Conservation (phyloP, 306 rosid genomes). For the Lablab purpureus region DNA sequence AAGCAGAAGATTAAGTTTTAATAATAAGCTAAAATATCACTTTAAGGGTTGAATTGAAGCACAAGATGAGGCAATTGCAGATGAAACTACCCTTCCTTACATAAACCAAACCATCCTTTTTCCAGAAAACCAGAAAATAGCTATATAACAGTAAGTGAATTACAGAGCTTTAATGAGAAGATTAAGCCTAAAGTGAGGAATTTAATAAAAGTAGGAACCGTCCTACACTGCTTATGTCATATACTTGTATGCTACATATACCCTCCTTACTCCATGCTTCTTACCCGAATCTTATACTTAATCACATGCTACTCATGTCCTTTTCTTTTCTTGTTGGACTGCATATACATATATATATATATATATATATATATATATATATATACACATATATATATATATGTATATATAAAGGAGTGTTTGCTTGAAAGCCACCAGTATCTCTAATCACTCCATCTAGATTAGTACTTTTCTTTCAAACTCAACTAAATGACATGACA, state of each 20-base stretch:
- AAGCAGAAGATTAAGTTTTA: conserved; percentile 35
- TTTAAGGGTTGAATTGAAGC: no score
- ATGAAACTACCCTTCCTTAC: neutral
- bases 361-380: no score
- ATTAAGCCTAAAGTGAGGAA: conserved; percentile 32
- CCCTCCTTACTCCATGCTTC: conserved; percentile 48
- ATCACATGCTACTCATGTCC: conserved; percentile 55
- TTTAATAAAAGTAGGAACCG: conserved; percentile 36
- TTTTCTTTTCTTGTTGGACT: conserved; percentile 59
- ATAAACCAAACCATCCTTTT: neutral
- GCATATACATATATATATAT: neutral
- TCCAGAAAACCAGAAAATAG: neutral
- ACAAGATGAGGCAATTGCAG: neutral
- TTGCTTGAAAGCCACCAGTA: conserved; percentile 58
- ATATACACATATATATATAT: no score
- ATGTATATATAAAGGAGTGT: neutral
- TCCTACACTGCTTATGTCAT: conserved; percentile 54
- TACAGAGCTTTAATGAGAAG: conserved; percentile 46
- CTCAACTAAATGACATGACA: conserved; percentile 52
- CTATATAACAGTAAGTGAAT: neutral
- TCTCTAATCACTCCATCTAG: conserved; percentile 47
- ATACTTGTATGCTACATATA: conserved; percentile 55
- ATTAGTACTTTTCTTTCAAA: conserved; percentile 49
- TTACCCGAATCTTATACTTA: conserved; percentile 57
- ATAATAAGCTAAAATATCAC: no score